Base-by-base conservation (phyloP, 176 grass and related monocot species). In the Cenchrus fungigraminus region DNA sequence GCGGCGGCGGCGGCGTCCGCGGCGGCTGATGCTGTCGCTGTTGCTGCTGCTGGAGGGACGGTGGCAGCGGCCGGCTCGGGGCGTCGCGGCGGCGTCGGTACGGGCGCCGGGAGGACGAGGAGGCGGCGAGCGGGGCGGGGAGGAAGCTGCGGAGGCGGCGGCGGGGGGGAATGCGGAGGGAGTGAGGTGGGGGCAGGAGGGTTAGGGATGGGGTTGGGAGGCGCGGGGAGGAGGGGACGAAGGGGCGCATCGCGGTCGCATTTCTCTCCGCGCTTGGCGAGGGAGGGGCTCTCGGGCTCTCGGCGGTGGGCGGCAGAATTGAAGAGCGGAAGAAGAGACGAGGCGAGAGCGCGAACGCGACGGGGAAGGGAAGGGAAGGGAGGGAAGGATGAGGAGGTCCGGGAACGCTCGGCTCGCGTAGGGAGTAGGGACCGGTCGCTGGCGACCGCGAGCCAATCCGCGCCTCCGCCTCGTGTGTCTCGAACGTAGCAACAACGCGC, bases 171-270 rank as follows among this genome's bases (percentile, higher is more conserved):
- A 12, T 25, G 54, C 6, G 12, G 56, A 14, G 40, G 75, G 8
- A 57, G 19, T 9, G 75, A 43, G 14, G 44, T 9, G 46, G 9
- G 59, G 51, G 42, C 14, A 25, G 16, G 40, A 80, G 60, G 80
- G 42, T n/a, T 67, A 56, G 53, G 37, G 64, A 15, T 37, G 78
- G 91, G 49, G 43, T 66, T 42, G 90, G 79, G 34, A 80, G 55
- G 81, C 65, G 81, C 67, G 28, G 67, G 37, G 75, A 50, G 60
- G 51, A 31, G n/a, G 37, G 49, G 80, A 74, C 78, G 87, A 81
- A 65, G 56, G 37, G 67, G 86, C 59, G 89, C 81, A 87, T 89
- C 66, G 87, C 91, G 55, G 84, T 84, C 71, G 85, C 80, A 78
- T 82, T 63, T 86, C 64, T 80, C 42, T 82, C 82, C 42, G 53